These are phyloP conservation scores for Phialemoniopsis sp. DNA, from an alignment of 2,329 filamentous ascomycete genomes.

Conservation along the genomic window DNA sequence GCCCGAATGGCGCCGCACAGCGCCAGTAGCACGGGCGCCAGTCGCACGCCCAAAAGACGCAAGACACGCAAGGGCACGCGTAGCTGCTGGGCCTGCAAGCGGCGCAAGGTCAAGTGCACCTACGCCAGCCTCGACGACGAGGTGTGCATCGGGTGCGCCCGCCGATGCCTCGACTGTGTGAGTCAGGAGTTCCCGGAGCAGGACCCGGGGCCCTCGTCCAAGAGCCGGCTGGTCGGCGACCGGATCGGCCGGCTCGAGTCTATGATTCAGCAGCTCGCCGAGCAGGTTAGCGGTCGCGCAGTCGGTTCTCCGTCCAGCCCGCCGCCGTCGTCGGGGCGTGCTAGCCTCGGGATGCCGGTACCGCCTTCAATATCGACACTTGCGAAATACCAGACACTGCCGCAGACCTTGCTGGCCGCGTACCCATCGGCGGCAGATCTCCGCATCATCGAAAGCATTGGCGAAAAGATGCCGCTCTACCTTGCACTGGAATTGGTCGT, in stretches of 20 bases:
- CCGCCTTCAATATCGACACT: not conserved
- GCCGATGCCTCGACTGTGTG: conserved; percentile 1
- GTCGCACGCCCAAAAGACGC: conserved; percentile 19
- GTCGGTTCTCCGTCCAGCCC: not conserved
- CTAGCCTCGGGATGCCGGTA: not conserved
- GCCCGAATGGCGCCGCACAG: no score
- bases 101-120: conserved; percentile 47
- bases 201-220: not conserved
- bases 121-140: conserved; percentile 35
- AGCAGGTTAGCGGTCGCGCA: not conserved
- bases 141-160: conserved; percentile 7
- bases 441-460: conserved; percentile 1
- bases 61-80: conserved; percentile 51
- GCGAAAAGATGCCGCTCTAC: conserved; percentile 2
- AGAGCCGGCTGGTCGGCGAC: conserved; percentile 3
- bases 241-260: conserved; percentile 2
- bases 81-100: conserved; percentile 57
- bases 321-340: not conserved
- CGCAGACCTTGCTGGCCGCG: conserved; percentile 1
- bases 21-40: not conserved
- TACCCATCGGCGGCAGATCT: conserved; percentile 2
- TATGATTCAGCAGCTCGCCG: conserved; percentile 3
- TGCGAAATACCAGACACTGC: not conserved
- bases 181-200: conserved; percentile 3
- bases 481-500: not conserved